These are phyloP conservation scores for Ustilago shanxiensis DNA, from an alignment of 1,284 basidiomycete genomes.

Conservation along the genomic window DNA sequence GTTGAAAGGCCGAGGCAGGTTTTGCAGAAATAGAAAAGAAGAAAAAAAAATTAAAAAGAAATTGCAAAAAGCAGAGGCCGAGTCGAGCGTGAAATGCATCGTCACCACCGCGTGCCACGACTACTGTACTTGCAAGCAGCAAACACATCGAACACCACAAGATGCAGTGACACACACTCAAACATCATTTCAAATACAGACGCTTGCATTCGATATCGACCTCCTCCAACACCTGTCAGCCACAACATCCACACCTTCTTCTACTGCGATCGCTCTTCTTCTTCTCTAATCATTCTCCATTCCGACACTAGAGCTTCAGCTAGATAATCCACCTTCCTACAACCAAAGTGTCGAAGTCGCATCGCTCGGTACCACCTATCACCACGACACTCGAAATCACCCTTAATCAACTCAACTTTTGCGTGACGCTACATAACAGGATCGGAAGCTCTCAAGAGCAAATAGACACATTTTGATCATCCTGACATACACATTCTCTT, in stretches of 20 bases:
- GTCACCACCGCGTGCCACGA: not conserved
- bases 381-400: not conserved
- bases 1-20: not conserved
- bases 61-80: not conserved
- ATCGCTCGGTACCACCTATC: not conserved
- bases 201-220: too few species aligned
- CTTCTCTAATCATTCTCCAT: not conserved
- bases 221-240: not conserved
- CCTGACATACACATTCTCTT: not conserved
- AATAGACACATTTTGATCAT: not conserved
- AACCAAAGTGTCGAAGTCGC: too few species aligned
- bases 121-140: too few species aligned
- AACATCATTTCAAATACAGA: conserved; percentile 6
- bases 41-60: not conserved
- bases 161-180: not conserved
- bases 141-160: too few species aligned
- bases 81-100: conserved; percentile 7
- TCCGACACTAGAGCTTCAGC: not conserved
- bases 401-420: not conserved
- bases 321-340: not conserved
- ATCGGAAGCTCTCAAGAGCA: not conserved
- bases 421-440: not conserved
- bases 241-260: not conserved
- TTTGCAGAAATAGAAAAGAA: not conserved
- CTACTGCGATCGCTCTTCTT: not conserved